Evolutionary conservation across 2,329 filamentous ascomycete genomes (phyloP).

Genomic region (Clarireedia homoeocarpa): DNA sequence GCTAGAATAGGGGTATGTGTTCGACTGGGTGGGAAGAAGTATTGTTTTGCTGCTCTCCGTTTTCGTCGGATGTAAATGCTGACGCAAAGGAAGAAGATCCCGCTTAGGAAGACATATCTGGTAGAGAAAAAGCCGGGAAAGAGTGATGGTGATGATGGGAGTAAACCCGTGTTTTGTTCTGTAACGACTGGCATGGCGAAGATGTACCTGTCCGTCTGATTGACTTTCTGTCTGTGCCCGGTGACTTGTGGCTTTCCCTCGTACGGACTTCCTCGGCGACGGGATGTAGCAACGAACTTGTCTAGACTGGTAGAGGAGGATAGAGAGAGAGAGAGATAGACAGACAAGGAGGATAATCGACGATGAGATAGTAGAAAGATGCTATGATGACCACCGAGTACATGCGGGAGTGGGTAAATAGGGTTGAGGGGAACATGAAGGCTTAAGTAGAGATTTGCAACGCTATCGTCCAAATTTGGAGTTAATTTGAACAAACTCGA

Average conservation of each 20-base stretch:
- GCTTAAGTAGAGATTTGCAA: slow-evolving; percentile 11
- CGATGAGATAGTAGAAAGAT: neutral
- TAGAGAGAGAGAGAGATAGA: neutral
- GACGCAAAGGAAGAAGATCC: slow-evolving; percentile 11
- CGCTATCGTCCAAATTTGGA: neutral
- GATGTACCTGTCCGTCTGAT: neutral
- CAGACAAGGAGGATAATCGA: neutral
- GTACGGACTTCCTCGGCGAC: neutral
- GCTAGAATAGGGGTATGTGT: neutral
- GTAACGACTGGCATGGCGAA: slow-evolving; percentile 12
- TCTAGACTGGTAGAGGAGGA: neutral
- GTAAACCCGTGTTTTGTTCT: neutral
- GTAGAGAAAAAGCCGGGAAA: slow-evolving; percentile 1
- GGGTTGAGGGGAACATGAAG: slow-evolving; percentile 4
- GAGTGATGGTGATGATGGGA: neutral
- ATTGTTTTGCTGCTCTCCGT: neutral
- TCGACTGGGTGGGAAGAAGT: slow-evolving; percentile 5
- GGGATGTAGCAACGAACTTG: neutral
- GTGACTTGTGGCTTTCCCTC: neutral
- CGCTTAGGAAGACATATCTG: slow-evolving; percentile 8
- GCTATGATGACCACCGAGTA: neutral
- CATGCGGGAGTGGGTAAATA: neutral
- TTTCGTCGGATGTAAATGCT: slow-evolving; percentile 8
- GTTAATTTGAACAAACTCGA: neutral
- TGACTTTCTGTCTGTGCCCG: neutral